A percentile compares a stretch with the other conserved stretches of the same genome.
These are phyloP conservation scores for Neurospora sp. DNA, from an alignment of 495 filamentous ascomycete species.

Conservation along the genomic window DNA sequence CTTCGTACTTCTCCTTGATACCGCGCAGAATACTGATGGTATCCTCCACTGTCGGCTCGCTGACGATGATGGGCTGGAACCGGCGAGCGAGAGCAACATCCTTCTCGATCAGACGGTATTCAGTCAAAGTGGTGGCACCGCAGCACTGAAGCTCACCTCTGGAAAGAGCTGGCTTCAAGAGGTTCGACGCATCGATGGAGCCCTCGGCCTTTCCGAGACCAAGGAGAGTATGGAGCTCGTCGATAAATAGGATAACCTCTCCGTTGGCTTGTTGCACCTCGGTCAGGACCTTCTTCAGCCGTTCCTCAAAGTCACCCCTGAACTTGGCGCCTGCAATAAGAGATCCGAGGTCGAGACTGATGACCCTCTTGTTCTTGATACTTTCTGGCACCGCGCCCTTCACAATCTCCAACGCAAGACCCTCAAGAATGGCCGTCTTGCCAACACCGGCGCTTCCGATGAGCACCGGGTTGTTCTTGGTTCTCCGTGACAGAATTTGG, in stretches of 20 bases:
- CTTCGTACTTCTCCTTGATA: constrained; percentile 94
- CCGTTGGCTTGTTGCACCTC: constrained; percentile 87
- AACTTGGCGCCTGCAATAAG: constrained; percentile 95
- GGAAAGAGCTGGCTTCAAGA: constrained; percentile 88
- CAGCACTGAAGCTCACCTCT: constrained; percentile 91
- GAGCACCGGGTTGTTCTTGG: constrained; percentile 94
- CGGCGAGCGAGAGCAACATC: constrained; percentile 86
- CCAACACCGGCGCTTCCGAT: constrained; percentile 90
- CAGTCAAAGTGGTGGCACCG: constrained; percentile 84
- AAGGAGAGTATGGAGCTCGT: constrained; percentile 86
- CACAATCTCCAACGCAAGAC: constrained; percentile 83
- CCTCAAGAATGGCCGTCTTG: constrained; percentile 92
- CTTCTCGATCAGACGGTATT: constrained; percentile 91
- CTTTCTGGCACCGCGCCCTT: constrained; percentile 91
- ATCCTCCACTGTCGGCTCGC: constrained; percentile 80
- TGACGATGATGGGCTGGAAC: constrained; percentile 87
- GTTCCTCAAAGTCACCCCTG: constrained; percentile 91
- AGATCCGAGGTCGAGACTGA: constrained; percentile 77
- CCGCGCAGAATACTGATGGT: constrained; percentile 93
- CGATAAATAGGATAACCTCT: constrained; percentile 86
- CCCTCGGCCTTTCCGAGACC: constrained; percentile 93
- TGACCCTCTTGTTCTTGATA: constrained; percentile 87
- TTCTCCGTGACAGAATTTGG: constrained; percentile 82
- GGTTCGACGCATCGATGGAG: constrained; percentile 90
- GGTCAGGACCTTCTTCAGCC: constrained; percentile 79